phyloP scores from a whole-genome alignment of 1,284 basidiomycete species.

The Microbotryum silenes-acaulis region DNA sequence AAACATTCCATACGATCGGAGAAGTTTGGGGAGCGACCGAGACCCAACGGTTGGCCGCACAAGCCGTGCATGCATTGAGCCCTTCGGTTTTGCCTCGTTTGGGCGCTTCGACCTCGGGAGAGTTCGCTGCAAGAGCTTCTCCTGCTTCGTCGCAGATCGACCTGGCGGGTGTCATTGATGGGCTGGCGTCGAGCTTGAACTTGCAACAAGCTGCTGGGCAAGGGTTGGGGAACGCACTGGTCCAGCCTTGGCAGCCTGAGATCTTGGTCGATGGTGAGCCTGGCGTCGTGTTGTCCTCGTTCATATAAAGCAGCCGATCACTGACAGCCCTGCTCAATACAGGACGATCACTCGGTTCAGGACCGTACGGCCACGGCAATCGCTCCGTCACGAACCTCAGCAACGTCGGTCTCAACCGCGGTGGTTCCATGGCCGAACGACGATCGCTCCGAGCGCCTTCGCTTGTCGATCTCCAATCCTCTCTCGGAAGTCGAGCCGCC shows the following conservation, averaged over 20 bases:
- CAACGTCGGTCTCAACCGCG: not conserved
- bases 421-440: not conserved
- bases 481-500: conserved; percentile 2
- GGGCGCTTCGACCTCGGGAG: not conserved
- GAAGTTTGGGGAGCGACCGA: conserved; percentile 1
- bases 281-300: not conserved
- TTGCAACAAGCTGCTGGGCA: not conserved
- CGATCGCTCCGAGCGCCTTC: conserved; percentile 11
- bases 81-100: conserved; percentile 1
- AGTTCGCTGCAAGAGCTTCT: conserved; percentile 1
- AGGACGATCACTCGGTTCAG: not conserved
- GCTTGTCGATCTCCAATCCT: conserved; percentile 10
- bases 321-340: not conserved
- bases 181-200: not conserved
- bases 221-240: not conserved
- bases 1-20: not conserved
- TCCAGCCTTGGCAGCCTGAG: not conserved
- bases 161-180: not conserved
- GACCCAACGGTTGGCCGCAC: not conserved
- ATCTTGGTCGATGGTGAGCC: not conserved
- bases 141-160: not conserved
- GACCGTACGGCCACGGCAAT: not conserved
- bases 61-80: not conserved
- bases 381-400: conserved; percentile 2
- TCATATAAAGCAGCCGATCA: not conserved